Evolutionary conservation across 2,329 filamentous ascomycete species (phyloP), one percentile per base, ranked within the genome.

Genomic region (Coniochaeta sp.): DNA sequence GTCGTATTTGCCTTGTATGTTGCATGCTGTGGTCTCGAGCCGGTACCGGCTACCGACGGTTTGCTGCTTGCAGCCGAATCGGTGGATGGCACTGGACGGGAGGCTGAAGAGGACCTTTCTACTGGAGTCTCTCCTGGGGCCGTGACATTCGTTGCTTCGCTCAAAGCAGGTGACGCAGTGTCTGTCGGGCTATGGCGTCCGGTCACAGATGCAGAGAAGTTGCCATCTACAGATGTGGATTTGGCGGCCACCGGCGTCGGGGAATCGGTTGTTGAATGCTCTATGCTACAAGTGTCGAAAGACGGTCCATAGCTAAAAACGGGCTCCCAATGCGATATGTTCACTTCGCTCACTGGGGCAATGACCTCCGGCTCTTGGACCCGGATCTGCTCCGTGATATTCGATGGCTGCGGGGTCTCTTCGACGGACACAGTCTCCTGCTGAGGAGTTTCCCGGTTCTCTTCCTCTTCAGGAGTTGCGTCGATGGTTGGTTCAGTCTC

Each of bases 401-500:
- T 52, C 34, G 57, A 42, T 24, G 68, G 59, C 16, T 64, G 59
- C 17, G 66, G 62, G 26, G 61, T 54, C 47, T 74, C 70, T n/a
- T 72, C 69, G 3, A 69, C 65, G 30, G 67, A 67, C 59, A 77
- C 72, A 28, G 69, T 22, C 17, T 28, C 32, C 16, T 57, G 55
- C 17, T 40, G 30, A 7, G 36, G 26, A 38, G 12, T 57, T 5
- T 36, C 16, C 26, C n/a, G n/a, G 52, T 14, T 55, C 12, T 14
- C 61, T 64, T 64, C 71, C 58, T 68, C 69, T 12, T 59, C 38
- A 50, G 56, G 22, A 22, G 42, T 22, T 22, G 12, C 22, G 9
- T 59, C 42, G 14, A 47, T 66, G 58, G 14, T 69, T 61, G 77
- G 74, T 52, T 81, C 78, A 50, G 77, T 74, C 34, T 84, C 79